Conservation (phyloP, 75 land plant species). For the Isoetes taiwanensis region DNA sequence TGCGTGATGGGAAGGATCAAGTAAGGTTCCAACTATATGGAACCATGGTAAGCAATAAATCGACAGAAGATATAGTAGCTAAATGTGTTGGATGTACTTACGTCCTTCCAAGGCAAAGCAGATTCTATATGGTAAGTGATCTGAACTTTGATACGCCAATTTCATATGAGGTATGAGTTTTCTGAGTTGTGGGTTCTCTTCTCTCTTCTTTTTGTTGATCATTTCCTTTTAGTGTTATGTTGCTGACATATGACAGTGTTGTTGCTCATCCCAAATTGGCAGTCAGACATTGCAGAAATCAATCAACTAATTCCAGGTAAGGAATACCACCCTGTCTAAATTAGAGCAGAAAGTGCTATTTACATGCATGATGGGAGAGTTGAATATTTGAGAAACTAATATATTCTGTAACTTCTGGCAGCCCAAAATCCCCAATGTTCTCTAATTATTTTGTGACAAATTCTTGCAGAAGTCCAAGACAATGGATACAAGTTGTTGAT, state of each 20-base stretch:
- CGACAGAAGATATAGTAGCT: slow-evolving; percentile 7
- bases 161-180: not conserved
- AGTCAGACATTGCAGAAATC: slow-evolving; percentile 13
- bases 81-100: slow-evolving; percentile 18
- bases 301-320: slow-evolving; percentile 20
- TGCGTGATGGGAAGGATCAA: no score
- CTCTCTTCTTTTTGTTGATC: not conserved
- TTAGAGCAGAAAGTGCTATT: not conserved
- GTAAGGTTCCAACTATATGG: no score
- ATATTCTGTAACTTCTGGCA: no score
- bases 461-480: slow-evolving; percentile 4
- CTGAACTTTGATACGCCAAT: not conserved
- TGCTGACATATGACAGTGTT: not conserved
- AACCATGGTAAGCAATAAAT: no score
- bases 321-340: not conserved
- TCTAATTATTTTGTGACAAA: no score
- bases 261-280: slow-evolving; percentile 4
- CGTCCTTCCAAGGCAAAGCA: slow-evolving; percentile 12
- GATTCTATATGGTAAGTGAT: slow-evolving; percentile 19
- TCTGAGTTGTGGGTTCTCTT: not conserved
- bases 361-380: no score
- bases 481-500: slow-evolving; percentile 65
- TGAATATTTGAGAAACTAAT: no score
- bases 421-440: no score
- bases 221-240: not conserved